Evolutionary conservation across 2,329 filamentous ascomycete genomes (phyloP), one percentile per base, ranked within the genome.

Genomic region (Stachybotrys chlorohalonatus): DNA sequence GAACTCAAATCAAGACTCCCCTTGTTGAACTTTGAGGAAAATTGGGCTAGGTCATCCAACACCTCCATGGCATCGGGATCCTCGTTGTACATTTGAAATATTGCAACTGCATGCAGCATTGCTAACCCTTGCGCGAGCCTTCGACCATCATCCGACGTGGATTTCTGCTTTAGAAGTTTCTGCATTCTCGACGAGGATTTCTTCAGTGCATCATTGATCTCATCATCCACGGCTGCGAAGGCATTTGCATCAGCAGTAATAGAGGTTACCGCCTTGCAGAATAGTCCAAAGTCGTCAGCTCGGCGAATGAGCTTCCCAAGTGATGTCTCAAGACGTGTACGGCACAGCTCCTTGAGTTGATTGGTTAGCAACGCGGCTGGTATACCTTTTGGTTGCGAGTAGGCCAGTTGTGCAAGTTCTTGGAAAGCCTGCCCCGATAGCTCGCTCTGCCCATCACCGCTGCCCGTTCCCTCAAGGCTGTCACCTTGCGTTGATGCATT

Each of bases 11-110:
- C 71, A 4, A 60, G 55, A 16, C 63, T 66, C 24, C 64, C 66
- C 52, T 78, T 74, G 60, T 84, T 79, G 52, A 87, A 76, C 64
- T 84, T 85, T 48, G 87, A 79, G 56, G 86, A 87, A 67, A 87
- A 91, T 56, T 86, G 77, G 60, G 87, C 82, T n/a, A 96, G 77
- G 62, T 96, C 93, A 53, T 88, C 82, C 8, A 96, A 75, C 57
- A 94, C 86, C 51, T 87, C 85, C 24, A 96, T 81, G 0, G 91
- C 89, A 65, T 97, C 94, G 0, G 87, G 79, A 56, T 96, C 91
- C 30, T 90, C 89, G 63, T 93, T 92, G 73, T 96, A 96, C 8
- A 96, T 79, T 68, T 96, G 90, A 54, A 97, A 78, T 13, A 96
- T 82, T 0, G 90, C 87, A 53, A 96, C 80, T 1, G 90, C 86